A percentile compares a stretch with the other conserved stretches of the same genome.
phyloP scores from a whole-genome alignment of 768 basidiomycete genomes.

The Asterophora lycoperdoides region DNA sequence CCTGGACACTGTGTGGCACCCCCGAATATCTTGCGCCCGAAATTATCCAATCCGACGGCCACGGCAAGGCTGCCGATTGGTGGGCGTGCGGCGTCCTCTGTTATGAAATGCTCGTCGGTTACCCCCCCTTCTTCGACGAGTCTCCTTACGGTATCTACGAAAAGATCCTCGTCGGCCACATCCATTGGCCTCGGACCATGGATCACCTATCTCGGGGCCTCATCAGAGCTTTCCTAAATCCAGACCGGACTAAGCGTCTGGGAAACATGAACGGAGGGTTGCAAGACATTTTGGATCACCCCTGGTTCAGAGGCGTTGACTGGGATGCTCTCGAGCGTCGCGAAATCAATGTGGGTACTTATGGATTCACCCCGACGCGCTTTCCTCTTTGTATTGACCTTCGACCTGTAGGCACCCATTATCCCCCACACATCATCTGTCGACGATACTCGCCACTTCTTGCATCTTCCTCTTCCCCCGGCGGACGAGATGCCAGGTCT shows the following conservation, averaged over 20 bases:
- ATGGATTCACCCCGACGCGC: not conserved
- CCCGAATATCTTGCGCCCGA: constrained; percentile 98
- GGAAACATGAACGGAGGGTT: constrained; percentile 93
- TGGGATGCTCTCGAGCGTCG: constrained; percentile 85
- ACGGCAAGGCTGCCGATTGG: constrained; percentile 98
- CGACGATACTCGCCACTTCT: constrained; percentile 85
- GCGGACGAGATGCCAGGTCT: constrained; percentile 80
- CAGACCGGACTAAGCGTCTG: constrained; percentile 85
- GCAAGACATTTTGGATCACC: constrained; percentile 85
- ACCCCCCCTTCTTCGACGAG: constrained; percentile 97
- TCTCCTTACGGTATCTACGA: constrained; percentile 98
- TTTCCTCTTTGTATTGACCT: constrained; percentile 5
- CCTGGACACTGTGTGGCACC: constrained; percentile 95
- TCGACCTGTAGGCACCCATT: constrained; percentile 66
- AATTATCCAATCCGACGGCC: constrained; percentile 96
- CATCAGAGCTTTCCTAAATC: constrained; percentile 83
- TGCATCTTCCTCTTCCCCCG: constrained; percentile 72
- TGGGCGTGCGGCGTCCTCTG: constrained; percentile 98
- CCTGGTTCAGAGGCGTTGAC: constrained; percentile 95
- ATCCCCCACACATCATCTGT: constrained; percentile 75
- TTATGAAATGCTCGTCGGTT: constrained; percentile 99
- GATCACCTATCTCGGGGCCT: constrained; percentile 88
- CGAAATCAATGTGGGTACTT: constrained; percentile 68
- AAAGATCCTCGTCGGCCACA: constrained; percentile 85
- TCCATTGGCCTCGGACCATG: constrained; percentile 89